These are phyloP conservation scores for Helminthosporium solani DNA, from an alignment of 2,329 filamentous ascomycete species.

Conservation along the genomic window DNA sequence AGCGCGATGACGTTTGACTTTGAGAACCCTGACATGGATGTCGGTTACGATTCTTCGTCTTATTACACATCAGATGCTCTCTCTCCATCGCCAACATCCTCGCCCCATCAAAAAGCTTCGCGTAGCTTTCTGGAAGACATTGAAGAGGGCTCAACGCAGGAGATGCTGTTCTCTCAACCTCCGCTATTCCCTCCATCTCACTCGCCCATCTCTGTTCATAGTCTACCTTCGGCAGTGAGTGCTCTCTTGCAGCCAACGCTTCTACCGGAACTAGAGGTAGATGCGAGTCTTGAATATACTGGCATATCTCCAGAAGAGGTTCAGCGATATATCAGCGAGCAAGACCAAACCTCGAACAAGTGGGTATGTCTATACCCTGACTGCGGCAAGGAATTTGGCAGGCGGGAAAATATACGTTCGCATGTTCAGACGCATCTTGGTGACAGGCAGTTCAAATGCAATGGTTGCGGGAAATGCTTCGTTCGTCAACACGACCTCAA, in stretches of 20 bases:
- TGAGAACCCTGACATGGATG: conserved; percentile 44
- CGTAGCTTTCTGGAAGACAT: conserved; percentile 39
- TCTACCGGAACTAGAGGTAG: conserved; percentile 52
- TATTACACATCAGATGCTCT: conserved; percentile 54
- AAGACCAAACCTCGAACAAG: conserved; percentile 45
- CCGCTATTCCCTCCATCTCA: conserved; percentile 28
- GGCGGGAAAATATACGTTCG: conserved; percentile 98
- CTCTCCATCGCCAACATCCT: conserved; percentile 46
- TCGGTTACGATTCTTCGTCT: conserved; percentile 51
- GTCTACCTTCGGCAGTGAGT: conserved; percentile 14
- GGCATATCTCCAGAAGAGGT: conserved; percentile 82
- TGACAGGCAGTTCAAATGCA: conserved; percentile 92
- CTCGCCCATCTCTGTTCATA: conserved; percentile 22
- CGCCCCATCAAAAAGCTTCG: conserved; percentile 37
- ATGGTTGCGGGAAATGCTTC: conserved; percentile 91
- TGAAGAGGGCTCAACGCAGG: conserved; percentile 31
- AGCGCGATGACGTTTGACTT: conserved; percentile 43
- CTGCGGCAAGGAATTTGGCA: conserved; percentile 88
- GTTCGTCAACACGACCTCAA: conserved; percentile 97
- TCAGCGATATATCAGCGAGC: conserved; percentile 51
- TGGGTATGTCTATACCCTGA: conserved; percentile 59
- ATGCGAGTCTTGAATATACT: conserved; percentile 70
- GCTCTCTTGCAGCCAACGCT: conserved; percentile 15
- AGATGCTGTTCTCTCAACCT: conserved; percentile 35
- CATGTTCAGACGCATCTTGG: conserved; percentile 98